phyloP scores from a whole-genome alignment of 2,329 filamentous ascomycete genomes.

The Cadophora gregata region DNA sequence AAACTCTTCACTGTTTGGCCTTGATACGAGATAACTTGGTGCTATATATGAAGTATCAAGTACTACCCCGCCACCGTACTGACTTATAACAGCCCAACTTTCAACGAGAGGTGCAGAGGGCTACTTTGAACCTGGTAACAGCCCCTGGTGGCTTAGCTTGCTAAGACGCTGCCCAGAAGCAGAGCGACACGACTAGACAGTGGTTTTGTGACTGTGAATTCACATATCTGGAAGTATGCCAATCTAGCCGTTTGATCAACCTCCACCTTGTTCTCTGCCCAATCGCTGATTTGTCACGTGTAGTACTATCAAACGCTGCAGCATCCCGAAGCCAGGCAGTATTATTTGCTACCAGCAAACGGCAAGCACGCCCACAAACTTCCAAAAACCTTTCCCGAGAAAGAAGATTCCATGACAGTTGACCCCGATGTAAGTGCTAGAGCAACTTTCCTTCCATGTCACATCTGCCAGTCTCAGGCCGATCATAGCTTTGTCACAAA shows the following conservation, averaged over 20 bases:
- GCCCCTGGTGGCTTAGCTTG: not conserved
- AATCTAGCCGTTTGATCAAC: constrained; percentile 16
- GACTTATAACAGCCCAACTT: not conserved
- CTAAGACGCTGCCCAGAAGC: not conserved
- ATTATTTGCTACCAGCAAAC: constrained; percentile 39
- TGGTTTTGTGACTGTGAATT: not conserved
- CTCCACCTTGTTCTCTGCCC: constrained; percentile 23
- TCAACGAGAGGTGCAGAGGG: not conserved
- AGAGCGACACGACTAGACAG: not conserved
- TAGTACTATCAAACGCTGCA: constrained; percentile 35
- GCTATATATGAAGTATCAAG: no score
- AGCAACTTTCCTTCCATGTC: constrained; percentile 7
- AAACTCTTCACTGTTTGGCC: not conserved
- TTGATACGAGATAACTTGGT: not conserved
- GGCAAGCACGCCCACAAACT: constrained; percentile 19
- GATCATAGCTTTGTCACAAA: constrained; percentile 24
- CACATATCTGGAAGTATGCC: not conserved
- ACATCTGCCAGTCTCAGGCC: constrained; percentile 11
- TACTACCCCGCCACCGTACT: no score
- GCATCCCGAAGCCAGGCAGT: constrained; percentile 23
- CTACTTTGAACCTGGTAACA: not conserved
- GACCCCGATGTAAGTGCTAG: constrained; percentile 21
- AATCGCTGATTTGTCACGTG: constrained; percentile 30
- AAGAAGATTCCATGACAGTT: constrained; percentile 12
- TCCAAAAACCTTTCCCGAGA: constrained; percentile 27